These are phyloP conservation scores for Backusella luteola DNA, from an alignment of 192 early-diverging fungal genomes.

Conservation along the genomic window DNA sequence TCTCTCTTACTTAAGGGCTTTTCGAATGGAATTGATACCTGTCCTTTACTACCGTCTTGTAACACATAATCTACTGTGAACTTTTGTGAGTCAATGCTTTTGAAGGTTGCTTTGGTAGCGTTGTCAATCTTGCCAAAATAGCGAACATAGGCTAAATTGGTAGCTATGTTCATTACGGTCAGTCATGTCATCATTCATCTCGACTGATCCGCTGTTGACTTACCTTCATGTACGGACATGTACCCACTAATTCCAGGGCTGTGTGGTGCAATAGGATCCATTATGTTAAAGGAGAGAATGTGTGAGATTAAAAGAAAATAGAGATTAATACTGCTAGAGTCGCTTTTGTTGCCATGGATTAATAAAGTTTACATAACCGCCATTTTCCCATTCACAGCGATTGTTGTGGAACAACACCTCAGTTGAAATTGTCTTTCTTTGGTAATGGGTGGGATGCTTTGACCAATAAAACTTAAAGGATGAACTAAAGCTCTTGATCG, in stretches of 20 bases:
- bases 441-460: not conserved
- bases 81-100: constrained; percentile 31
- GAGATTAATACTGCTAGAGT: not conserved
- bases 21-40: constrained; percentile 32
- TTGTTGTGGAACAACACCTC: not conserved
- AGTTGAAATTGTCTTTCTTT: not conserved
- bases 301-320: not conserved
- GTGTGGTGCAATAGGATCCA: constrained; percentile 32
- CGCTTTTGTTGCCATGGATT: not conserved
- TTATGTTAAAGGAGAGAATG: not conserved
- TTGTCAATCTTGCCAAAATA: constrained; percentile 35
- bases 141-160: constrained; percentile 40
- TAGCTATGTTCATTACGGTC: constrained; percentile 14
- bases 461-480: not conserved
- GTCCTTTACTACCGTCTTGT: constrained; percentile 12
- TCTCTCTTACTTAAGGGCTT: constrained; percentile 32
- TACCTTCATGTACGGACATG: constrained; percentile 40
- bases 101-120: constrained; percentile 37
- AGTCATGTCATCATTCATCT: not conserved
- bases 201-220: not conserved
- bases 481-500: not conserved
- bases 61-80: constrained; percentile 28
- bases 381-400: not conserved
- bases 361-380: not conserved
- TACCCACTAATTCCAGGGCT: constrained; percentile 32